A percentile compares a stretch with the other conserved stretches of the same genome.
phyloP scores from a whole-genome alignment of 805 yeast species.

The Schizosaccharomyces cryophilus region DNA sequence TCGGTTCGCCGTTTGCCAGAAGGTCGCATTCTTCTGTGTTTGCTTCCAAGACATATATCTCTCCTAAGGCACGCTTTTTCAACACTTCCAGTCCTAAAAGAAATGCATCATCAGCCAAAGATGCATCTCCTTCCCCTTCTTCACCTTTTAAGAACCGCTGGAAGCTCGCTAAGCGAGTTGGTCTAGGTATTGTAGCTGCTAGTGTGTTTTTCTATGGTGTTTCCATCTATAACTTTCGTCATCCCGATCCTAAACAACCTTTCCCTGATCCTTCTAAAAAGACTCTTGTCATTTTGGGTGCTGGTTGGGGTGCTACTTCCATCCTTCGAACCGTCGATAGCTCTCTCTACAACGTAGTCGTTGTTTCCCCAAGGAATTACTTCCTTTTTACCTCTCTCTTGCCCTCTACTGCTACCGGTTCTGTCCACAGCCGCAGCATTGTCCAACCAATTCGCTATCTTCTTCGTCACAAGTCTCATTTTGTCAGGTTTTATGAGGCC shows the following conservation, averaged over 20 bases:
- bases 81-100: too few relatives aligned
- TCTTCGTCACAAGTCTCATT: slow-evolving; percentile 36
- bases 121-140: background rate
- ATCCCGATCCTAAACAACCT: slow-evolving; percentile 16
- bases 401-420: slow-evolving; percentile 88
- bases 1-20: too few relatives aligned
- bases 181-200: background rate
- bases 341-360: slow-evolving; percentile 61
- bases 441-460: slow-evolving; percentile 31
- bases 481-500: slow-evolving; percentile 29
- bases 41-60: too few relatives aligned
- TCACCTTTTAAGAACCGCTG: background rate
- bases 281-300: slow-evolving; percentile 36
- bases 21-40: too few relatives aligned
- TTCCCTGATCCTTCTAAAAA: slow-evolving; percentile 35
- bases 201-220: background rate
- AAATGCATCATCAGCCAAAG: background rate
- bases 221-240: slow-evolving; percentile 14
- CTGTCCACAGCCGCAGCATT: slow-evolving; percentile 30
- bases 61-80: too few relatives aligned
- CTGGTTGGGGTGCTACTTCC: slow-evolving; percentile 84
- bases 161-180: background rate
- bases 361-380: slow-evolving; percentile 85
- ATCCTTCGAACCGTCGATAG: slow-evolving; percentile 67
- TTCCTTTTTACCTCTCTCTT: slow-evolving; percentile 81